Base-by-base conservation (phyloP, 2,329 filamentous ascomycete species). In the Xylariales sp. region DNA sequence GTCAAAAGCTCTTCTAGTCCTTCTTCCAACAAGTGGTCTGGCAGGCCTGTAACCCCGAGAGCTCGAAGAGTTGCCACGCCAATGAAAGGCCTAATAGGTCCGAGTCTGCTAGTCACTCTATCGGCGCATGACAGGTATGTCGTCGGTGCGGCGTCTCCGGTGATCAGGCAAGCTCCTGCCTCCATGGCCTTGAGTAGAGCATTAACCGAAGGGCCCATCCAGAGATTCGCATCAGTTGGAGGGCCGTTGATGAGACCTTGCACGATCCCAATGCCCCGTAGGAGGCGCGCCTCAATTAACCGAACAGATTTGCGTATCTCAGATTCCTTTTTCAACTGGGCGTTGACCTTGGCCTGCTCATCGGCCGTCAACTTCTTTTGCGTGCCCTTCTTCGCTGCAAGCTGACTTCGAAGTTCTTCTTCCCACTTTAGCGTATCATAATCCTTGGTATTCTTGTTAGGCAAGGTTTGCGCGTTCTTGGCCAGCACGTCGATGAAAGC, bases 351-450 rank as follows among this genome's bases (percentile, higher is more conserved):
- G 20, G 83, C 78, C 48, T 84, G 83, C 54, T 98, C 91, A 24
- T 97, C 93, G 1, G 87, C 66, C 0, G 88, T 93, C 8, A 97
- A 78, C 63, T 96, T 98, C 67, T 89, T 91, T 51, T 88, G 81
- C 43, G 86, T 79, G 1, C 91, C 91, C 61, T 91, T 95, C 69
- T 97, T 98, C 56, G 87, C 76, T n/a, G 90, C 89, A 28, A 98
- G 65, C 52, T 96, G 88, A 27, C 80, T 75, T 40, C 90, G 76
- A 6, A 98, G 72, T 47, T 98, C 93, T 58, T 91, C 85, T 62
- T 98, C 93, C 93, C 94, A 98, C 62, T 95, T 96, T 28, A 96
- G 64, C 2, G 88, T 94, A 51, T 98, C 88, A 52, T 96, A 95
- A 57, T 97, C 93, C 59, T 95, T 96, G 33, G 80, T 83, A 53